Evolutionary conservation across 2,329 filamentous ascomycete species (phyloP), one percentile per base, ranked within the genome.

Genomic region (Fonsecaea multimorphosa): DNA sequence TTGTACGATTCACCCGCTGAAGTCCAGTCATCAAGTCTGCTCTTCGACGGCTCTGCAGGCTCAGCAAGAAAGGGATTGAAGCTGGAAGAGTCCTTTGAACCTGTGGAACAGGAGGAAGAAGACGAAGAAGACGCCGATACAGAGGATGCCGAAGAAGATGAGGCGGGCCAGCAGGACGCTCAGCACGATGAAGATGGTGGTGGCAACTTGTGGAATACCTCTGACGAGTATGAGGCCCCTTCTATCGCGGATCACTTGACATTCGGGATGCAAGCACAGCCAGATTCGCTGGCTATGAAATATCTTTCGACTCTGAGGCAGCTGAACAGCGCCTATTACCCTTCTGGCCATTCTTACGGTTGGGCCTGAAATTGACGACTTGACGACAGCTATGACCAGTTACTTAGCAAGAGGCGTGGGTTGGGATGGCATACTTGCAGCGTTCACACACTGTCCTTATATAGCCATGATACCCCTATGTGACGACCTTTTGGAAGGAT

Each of bases 91-190:
- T 71, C 72, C 7, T 73, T 73, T 57, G 67, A 69, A 49, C 72
- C 72, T 2, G 46, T 51, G n/a, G 74, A 77, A 22, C 75, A 75
- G n/a, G 72, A 74, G 32, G 73, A 71, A 22, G 70, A 67, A 7
- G 67, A 58, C 9, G 68, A 64, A 36, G 34, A 44, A 44, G 22
- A 34, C 14, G 9, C 11, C 12, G 58, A 55, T 27, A 32, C 24
- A 32, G 72, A 69, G 27, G 67, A 72, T 22, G 70, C 68, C n/a
- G 68, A 65, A 24, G 63, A 68, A 16, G 53, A 62, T n/a, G 58
- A 54, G 4, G 29, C 14, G 1, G 22, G 40, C 2, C 14, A 61
- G n/a, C 34, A 60, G 14, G 51, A 56, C 14, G 27, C 31, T 16
- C 19, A 27, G 49, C 16, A 19, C n/a, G 29, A 61, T 31, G 58